Evolutionary conservation across 1,139 yeast species (phyloP).

Genomic region (Protomyces pachydermus): DNA sequence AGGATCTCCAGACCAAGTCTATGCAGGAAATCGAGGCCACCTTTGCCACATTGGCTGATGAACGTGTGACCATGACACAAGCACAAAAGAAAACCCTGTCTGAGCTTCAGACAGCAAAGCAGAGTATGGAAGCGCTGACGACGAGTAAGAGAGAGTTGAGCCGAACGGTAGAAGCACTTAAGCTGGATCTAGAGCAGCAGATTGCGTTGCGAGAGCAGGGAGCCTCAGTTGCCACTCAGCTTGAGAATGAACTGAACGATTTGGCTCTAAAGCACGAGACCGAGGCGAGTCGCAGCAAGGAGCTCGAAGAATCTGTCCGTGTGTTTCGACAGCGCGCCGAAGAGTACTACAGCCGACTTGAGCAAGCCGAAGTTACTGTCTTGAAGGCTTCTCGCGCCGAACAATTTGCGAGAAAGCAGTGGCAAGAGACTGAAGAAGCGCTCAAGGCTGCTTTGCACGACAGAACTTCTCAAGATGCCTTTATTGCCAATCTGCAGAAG

Average conservation of each 20-base stretch:
- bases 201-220: constrained; percentile 6
- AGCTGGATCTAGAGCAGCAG: constrained; percentile 5
- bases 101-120: constrained; percentile 20
- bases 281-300: constrained; percentile 49
- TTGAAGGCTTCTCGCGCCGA: constrained; percentile 59
- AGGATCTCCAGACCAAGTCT: constrained; percentile 26
- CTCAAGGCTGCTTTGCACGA: constrained; percentile 56
- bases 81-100: constrained; percentile 19
- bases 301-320: constrained; percentile 52
- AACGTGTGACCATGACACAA: constrained; percentile 7
- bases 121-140: constrained; percentile 4
- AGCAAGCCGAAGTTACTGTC: constrained; percentile 72
- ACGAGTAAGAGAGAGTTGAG: constrained; percentile 2
- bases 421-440: constrained; percentile 52
- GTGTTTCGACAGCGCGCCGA: constrained; percentile 70
- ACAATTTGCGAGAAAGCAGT: constrained; percentile 52
- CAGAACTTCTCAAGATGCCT: constrained; percentile 45
- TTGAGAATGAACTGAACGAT: constrained; percentile 27
- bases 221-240: constrained; percentile 2
- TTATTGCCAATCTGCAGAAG: constrained; percentile 50
- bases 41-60: constrained; percentile 24
- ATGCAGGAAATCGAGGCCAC: constrained; percentile 26
- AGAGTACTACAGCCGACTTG: constrained; percentile 67
- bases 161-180: neutral
- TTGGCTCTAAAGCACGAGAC: constrained; percentile 52